Percentiles rank a stretch among this genome's conserved stretches.
phyloP scores from a whole-genome alignment of 345 rosid genomes.

The Nephelium lappaceum region DNA sequence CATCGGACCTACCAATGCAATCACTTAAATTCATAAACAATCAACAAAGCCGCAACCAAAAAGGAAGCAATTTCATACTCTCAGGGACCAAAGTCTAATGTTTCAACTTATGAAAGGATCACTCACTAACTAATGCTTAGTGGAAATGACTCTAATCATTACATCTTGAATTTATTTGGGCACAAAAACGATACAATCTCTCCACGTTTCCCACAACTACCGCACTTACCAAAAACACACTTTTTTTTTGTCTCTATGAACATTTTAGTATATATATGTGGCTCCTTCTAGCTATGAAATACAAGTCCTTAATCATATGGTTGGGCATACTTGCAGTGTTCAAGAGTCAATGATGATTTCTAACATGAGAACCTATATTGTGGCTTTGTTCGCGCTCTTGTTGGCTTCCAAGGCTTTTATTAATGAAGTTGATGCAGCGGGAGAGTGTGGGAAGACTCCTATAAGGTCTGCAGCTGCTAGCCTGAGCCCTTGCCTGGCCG shows the following conservation, averaged over 20 bases:
- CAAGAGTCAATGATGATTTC: conserved; percentile 27
- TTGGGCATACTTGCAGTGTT: too few relatives aligned
- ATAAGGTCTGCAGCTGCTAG: conserved; percentile 67
- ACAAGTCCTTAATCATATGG: not conserved
- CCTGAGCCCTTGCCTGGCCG: conserved; percentile 73
- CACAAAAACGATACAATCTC: conserved; percentile 3
- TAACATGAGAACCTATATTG: conserved; percentile 22
- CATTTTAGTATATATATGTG: not conserved
- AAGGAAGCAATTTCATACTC: not conserved
- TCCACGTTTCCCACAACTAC: conserved; percentile 41
- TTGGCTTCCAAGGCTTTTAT: conserved; percentile 28
- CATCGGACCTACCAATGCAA: not conserved
- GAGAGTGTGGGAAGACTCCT: conserved; percentile 76
- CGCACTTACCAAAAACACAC: conserved; percentile 32
- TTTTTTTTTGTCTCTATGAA: not conserved
- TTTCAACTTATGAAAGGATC: not conserved
- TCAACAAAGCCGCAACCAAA: not conserved
- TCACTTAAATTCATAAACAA: not conserved
- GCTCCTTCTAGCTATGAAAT: not conserved
- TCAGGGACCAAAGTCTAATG: not conserved
- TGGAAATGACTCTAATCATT: conserved; percentile 23
- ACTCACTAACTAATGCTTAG: not conserved
- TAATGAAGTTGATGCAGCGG: conserved; percentile 41
- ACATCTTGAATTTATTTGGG: not conserved
- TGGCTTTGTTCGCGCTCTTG: conserved; percentile 31